Evolutionary conservation across 768 basidiomycete genomes (phyloP).

Genomic region (Suillus ampliporus): DNA sequence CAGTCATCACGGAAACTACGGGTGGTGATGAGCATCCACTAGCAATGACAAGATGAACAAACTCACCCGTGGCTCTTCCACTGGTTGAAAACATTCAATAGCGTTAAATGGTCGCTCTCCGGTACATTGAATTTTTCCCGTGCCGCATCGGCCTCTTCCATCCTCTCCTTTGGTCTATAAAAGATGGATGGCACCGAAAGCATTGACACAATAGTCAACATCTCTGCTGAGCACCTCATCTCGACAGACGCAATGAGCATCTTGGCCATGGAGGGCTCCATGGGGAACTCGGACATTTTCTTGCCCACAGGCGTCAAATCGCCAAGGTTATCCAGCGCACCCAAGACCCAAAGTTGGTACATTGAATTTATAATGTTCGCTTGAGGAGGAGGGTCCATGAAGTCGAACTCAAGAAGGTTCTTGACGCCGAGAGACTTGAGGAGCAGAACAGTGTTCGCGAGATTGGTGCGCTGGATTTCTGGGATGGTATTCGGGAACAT

Average conservation of each 20-base stretch:
- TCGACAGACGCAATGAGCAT: constrained; percentile 94
- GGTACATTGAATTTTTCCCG: constrained; percentile 99
- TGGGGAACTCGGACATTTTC: constrained; percentile 99
- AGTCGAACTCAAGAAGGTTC: constrained; percentile 97
- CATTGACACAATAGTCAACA: constrained; percentile 99
- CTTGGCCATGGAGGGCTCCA: constrained; percentile 99
- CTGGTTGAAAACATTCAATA: constrained; percentile 96
- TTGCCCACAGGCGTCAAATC: constrained; percentile 90
- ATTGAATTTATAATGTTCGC: constrained; percentile 98
- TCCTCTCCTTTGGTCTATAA: constrained; percentile 94
- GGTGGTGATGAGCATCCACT: constrained; percentile 5
- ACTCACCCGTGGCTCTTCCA: constrained; percentile 95
- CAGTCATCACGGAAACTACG: constrained; percentile 90
- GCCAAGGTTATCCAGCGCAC: constrained; percentile 96
- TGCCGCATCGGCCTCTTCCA: constrained; percentile 97
- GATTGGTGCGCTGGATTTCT: constrained; percentile 97
- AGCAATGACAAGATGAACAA: not conserved
- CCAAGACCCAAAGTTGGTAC: constrained; percentile 99
- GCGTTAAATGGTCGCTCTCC: constrained; percentile 95
- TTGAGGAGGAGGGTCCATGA: constrained; percentile 99
- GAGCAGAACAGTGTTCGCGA: constrained; percentile 94
- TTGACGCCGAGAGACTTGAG: constrained; percentile 97
- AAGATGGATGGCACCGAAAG: constrained; percentile 97
- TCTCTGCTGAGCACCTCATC: constrained; percentile 90
- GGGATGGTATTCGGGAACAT: constrained; percentile 96